Base-by-base conservation (phyloP, 306 rosid species). In the Fagus crenata region DNA sequence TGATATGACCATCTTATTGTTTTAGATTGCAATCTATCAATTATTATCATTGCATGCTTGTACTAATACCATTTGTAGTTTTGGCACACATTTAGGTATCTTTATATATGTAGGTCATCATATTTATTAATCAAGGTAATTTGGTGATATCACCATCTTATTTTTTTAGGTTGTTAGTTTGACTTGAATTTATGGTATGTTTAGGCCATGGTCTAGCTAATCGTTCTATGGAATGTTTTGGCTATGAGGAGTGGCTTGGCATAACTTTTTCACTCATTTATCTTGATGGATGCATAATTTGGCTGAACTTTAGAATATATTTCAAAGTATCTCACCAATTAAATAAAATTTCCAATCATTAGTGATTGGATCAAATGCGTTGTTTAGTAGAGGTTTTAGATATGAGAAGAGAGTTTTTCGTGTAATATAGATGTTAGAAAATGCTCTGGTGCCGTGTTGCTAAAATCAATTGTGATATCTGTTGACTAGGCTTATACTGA, bases 401-500 rank as follows among this genome's bases (percentile, higher is more conserved):
- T 65, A 22, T 15, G 4, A 17, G 11, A 65, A 65, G 32, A 37
- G 46, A 39, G n/a, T 49, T 6, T 65, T 5, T 14, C 15, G 40
- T 65, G 71, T 37, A 37, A 39, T 65, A 28, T 5, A 39, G 11
- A 65, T 65, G 3, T 65, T 54, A 49, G n/a, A 64, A 39, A 41
- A 70, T 37, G 49, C 53, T 37, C n/a, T 69, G 54, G 13, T 22
- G 1, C 11, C 54, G 51, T 71, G 42, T 49, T 53, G 39, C 36
- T 76, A 75, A 37, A 40, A 9, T n/a, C 61, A 2, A 15, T 51
- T 46, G 15, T 53, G 40, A 42, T 54, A 39, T 15, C 9, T 55
- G 9, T 35, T 49, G 32, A 49, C 53, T 74, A 39, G 58, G 31
- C 71, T 75, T 77, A 11, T 55, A 67, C 55, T 79, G 75, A 35